Conservation (phyloP, 176 grass and related monocot genomes). For the Puccinellia tenuiflora region DNA sequence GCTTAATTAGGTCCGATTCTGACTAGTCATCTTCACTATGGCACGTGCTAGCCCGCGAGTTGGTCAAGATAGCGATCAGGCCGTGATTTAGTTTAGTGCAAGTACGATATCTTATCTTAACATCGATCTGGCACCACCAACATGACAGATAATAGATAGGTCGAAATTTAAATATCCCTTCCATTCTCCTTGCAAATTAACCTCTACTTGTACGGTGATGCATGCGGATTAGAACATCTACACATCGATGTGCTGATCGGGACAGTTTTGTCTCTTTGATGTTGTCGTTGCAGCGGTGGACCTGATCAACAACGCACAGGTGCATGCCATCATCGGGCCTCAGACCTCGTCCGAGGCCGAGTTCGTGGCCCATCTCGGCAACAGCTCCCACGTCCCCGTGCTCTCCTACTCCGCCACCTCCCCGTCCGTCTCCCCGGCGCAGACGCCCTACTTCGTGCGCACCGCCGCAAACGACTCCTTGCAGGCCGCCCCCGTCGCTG, state of each 20-base stretch:
- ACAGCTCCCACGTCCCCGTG: slow-evolving; percentile 49
- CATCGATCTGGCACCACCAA: too few relatives aligned
- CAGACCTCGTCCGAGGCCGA: slow-evolving; percentile 21
- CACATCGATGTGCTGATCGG: too few relatives aligned
- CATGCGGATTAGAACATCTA: too few relatives aligned
- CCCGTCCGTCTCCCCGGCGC: slow-evolving; percentile 32
- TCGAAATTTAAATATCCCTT: too few relatives aligned
- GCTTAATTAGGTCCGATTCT: too few relatives aligned
- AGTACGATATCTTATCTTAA: background rate
- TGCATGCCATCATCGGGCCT: slow-evolving; percentile 57
- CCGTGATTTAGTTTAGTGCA: too few relatives aligned
- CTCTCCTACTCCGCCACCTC: slow-evolving; percentile 67
- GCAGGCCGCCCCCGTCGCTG: slow-evolving; percentile 50
- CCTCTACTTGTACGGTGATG: too few relatives aligned
- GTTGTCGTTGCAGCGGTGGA: slow-evolving; percentile 48
- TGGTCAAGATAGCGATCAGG: too few relatives aligned
- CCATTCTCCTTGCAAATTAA: too few relatives aligned
- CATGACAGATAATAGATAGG: too few relatives aligned
- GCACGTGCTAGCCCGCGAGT: too few relatives aligned
- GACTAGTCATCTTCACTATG: too few relatives aligned
- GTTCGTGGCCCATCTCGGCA: slow-evolving; percentile 41
- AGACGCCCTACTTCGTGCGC: slow-evolving; percentile 70
- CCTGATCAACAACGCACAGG: slow-evolving; percentile 52
- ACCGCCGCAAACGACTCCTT: slow-evolving; percentile 43
- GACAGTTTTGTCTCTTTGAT: background rate